Base-by-base conservation (phyloP, 1,284 basidiomycete genomes). In the Cryptococcus depauperatus region DNA sequence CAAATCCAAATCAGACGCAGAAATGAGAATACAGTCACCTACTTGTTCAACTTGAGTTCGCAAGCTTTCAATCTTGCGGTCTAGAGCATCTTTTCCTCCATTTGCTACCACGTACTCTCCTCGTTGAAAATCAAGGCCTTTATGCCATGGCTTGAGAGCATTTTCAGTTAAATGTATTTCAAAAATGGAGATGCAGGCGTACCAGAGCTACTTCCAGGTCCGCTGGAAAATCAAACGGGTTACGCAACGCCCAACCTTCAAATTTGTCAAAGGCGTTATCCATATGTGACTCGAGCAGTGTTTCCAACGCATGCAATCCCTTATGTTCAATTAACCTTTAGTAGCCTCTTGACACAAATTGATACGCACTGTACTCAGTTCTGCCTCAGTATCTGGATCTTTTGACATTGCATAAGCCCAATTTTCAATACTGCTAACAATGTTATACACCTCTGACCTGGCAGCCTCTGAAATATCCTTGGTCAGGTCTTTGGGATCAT, bases 241-340 rank as follows among this genome's bases (percentile, higher is more conserved):
- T 73, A 18, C 71, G 47, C 46, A 71, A 51, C 18, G 58, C 55
- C 59, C 66, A 73, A 29, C 61, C 62, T 11, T 61, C 67, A 27
- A 70, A 67, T 43, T 56, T 68, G 48, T 73, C 71, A 29, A 69
- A 66, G 2, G 69, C 68, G 11, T 58, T 51, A 46, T 72, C 70
- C 39, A 72, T 57, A 27, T 69, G 66, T 10, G 55, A 57, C 44
- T 69, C 68, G 2, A 72, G 49, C 35, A 72, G 51, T 4, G 70
- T 70, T 49, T 73, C 70, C n/a, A 71, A 56, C 13, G 61, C 56
- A 40, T 69, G 62, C 25, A 67, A 44, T 3, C 66, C 67, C 61
- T 67, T 35, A 35, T 13, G 1, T 27, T 35, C 25, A 26, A 37
- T 11, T 13, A 41, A 35, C 38, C 25, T 13, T n/a, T 37, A 18